Percentiles rank a stretch among this genome's conserved stretches.
These are phyloP conservation scores for Pyrus hybrid DNA, from an alignment of 331 rosid species.

Conservation along the genomic window DNA sequence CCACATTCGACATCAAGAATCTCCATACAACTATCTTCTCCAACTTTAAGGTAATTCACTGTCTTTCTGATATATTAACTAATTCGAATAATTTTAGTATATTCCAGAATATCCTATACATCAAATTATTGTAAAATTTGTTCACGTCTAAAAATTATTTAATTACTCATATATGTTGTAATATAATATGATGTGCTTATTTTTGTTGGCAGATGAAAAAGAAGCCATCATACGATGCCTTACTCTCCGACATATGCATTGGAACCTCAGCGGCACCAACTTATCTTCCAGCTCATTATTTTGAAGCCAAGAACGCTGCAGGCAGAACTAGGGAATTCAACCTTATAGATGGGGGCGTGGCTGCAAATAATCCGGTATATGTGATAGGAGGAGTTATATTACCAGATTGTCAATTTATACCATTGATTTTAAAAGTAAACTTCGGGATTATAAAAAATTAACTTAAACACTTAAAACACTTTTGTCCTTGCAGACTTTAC, in stretches of 20 bases:
- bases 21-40: conserved; percentile 45
- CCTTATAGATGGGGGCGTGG: conserved; percentile 44
- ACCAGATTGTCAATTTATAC: not conserved
- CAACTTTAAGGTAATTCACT: conserved; percentile 25
- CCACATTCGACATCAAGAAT: conserved; percentile 41
- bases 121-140: not conserved
- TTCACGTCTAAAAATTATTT: not conserved
- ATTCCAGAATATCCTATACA: too few species aligned
- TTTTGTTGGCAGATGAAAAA: conserved; percentile 18
- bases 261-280: conserved; percentile 56
- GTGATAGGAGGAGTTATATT: not conserved
- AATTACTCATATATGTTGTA: not conserved
- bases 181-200: not conserved
- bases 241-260: conserved; percentile 38
- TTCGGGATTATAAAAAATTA: not conserved
- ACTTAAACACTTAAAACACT: not conserved
- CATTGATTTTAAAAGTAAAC: too few species aligned
- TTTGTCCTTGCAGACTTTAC: conserved; percentile 20
- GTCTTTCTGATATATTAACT: too few species aligned
- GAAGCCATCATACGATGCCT: conserved; percentile 10
- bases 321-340: conserved; percentile 21
- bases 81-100: too few species aligned
- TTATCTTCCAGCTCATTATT: conserved; percentile 37
- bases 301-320: conserved; percentile 1
- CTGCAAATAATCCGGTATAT: conserved; percentile 45